phyloP scores from a whole-genome alignment of 2,329 filamentous ascomycete species.

The Pseudogymnoascus sp. region DNA sequence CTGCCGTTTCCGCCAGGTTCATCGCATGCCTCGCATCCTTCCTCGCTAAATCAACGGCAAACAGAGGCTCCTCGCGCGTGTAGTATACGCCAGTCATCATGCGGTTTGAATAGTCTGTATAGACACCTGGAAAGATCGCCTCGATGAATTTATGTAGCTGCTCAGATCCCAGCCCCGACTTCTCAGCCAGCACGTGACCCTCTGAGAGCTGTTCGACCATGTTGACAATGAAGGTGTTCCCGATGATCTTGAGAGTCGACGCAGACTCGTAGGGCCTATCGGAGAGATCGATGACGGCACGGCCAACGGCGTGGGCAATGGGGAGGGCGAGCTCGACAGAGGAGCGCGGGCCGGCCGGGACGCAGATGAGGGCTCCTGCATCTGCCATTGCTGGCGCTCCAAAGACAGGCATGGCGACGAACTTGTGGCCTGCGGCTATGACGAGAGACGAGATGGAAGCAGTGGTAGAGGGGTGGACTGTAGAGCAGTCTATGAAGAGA shows the following conservation, averaged over 20 bases:
- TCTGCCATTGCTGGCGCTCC: constrained; percentile 67
- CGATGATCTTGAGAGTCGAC: constrained; percentile 70
- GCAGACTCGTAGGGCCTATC: constrained; percentile 64
- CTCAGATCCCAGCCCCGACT: constrained; percentile 65
- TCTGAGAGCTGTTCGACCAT: constrained; percentile 77
- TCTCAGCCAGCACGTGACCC: constrained; percentile 73
- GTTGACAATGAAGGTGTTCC: constrained; percentile 80
- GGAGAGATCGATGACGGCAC: constrained; percentile 63
- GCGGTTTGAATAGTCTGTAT: constrained; percentile 66
- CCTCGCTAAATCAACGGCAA: constrained; percentile 72
- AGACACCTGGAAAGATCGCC: constrained; percentile 68
- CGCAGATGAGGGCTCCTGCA: constrained; percentile 62
- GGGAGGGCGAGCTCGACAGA: constrained; percentile 60
- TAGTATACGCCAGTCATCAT: constrained; percentile 74
- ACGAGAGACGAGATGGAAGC: constrained; percentile 56
- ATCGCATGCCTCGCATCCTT: constrained; percentile 77
- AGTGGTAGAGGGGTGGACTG: constrained; percentile 77
- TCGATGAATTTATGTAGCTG: constrained; percentile 67
- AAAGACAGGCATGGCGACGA: constrained; percentile 71
- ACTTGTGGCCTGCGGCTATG: constrained; percentile 56
- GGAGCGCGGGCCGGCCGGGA: constrained; percentile 59
- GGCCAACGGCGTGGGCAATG: constrained; percentile 65
- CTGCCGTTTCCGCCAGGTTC: constrained; percentile 56
- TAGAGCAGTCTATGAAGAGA: constrained; percentile 81
- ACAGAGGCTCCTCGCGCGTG: constrained; percentile 70